Evolutionary conservation across 2,329 filamentous ascomycete species (phyloP).

Genomic region (Sporothrix mexicana): DNA sequence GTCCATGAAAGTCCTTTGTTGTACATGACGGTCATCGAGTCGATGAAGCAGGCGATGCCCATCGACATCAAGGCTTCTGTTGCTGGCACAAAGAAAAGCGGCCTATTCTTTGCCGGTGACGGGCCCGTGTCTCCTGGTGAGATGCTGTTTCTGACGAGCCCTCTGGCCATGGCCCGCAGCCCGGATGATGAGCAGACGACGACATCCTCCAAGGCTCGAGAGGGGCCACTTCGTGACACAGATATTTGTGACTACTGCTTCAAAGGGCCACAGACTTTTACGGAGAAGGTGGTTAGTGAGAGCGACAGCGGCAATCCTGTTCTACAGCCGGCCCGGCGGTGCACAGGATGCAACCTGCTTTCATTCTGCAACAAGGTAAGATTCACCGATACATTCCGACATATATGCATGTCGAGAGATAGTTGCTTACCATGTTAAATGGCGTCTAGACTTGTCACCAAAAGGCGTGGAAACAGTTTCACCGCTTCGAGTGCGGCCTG

Average conservation of each 20-base stretch:
- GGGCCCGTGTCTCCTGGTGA: constrained; percentile 2
- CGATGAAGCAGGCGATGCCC: constrained; percentile 29
- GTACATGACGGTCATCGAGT: constrained; percentile 23
- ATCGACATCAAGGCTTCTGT: constrained; percentile 25
- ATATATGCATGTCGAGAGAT: neutral
- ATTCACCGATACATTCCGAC: neutral
- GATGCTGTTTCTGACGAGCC: constrained; percentile 30
- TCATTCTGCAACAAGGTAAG: constrained; percentile 43
- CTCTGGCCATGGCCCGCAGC: constrained; percentile 28
- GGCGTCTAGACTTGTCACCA: constrained; percentile 41
- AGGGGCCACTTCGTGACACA: constrained; percentile 16
- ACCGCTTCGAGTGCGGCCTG: constrained; percentile 44
- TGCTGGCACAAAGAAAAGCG: constrained; percentile 28
- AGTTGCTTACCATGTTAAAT: no score
- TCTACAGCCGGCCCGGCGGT: constrained; percentile 30
- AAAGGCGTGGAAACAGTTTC: constrained; percentile 42
- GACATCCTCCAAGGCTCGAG: neutral
- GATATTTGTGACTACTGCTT: constrained; percentile 43
- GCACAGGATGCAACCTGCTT: constrained; percentile 40
- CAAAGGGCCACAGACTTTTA: constrained; percentile 32
- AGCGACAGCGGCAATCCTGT: constrained; percentile 29
- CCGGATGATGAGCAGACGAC: neutral
- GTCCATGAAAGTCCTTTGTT: neutral
- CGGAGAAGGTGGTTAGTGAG: constrained; percentile 32
- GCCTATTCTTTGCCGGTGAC: constrained; percentile 20